These are phyloP conservation scores for Xylaria arbuscula DNA, from an alignment of 2,329 filamentous ascomycete genomes.

Conservation along the genomic window DNA sequence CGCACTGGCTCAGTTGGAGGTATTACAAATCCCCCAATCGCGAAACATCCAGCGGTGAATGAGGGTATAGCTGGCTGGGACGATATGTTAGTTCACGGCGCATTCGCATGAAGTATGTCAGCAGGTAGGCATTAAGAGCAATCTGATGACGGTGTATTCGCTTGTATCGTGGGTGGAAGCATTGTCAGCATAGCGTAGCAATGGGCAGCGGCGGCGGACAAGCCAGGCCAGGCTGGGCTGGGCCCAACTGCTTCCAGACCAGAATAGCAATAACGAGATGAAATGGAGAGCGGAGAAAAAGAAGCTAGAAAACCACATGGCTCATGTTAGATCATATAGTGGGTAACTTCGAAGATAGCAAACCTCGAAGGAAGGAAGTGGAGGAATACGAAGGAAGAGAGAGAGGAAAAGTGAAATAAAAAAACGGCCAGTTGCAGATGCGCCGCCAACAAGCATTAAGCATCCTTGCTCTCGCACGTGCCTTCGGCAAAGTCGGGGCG, in stretches of 20 bases:
- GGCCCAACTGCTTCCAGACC: not conserved
- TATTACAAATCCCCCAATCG: conserved; percentile 7
- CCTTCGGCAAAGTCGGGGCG: conserved; percentile 22
- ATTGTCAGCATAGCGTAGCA: conserved; percentile 25
- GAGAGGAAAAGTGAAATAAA: not conserved
- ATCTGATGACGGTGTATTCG: not conserved
- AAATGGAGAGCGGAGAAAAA: not conserved
- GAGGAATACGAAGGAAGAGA: conserved; percentile 19
- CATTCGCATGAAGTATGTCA: conserved; percentile 2
- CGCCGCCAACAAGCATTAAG: conserved; percentile 26
- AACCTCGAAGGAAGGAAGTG: conserved; percentile 24
- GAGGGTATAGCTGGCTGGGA: not conserved
- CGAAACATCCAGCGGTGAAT: conserved; percentile 18
- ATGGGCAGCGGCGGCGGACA: not conserved
- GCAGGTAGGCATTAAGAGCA: not conserved
- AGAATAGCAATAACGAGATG: not conserved
- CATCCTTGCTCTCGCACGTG: conserved; percentile 33
- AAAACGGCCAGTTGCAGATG: not conserved
- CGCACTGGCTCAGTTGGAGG: not conserved
- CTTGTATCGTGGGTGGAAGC: not conserved
- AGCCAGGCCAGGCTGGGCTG: too few species aligned
- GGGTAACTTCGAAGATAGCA: not conserved
- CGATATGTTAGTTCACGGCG: not conserved
- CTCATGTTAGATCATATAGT: not conserved
- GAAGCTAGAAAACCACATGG: not conserved